Conservation (phyloP, 2,329 filamentous ascomycete species). For the Chaetomium sp. region DNA sequence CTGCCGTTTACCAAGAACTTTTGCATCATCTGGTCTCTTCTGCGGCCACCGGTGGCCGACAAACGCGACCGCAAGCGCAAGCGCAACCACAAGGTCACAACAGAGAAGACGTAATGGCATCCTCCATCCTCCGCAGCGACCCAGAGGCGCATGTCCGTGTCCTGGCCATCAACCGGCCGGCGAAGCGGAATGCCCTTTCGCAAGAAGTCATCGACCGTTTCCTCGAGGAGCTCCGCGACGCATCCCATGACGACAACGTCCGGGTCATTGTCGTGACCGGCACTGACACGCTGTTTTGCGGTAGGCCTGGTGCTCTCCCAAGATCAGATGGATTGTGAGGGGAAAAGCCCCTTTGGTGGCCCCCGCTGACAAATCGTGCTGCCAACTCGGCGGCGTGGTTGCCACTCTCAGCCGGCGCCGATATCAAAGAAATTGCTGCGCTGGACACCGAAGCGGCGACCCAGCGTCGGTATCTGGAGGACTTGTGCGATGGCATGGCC, state of each 20-base stretch:
- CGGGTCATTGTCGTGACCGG: conserved; percentile 11
- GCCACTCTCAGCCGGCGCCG: conserved; percentile 3
- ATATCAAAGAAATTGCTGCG: conserved; percentile 2
- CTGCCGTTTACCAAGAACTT: not conserved
- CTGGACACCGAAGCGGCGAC: not conserved
- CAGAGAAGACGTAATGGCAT: not conserved
- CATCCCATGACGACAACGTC: not conserved
- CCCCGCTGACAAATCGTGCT: not conserved
- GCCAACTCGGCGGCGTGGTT: not conserved
- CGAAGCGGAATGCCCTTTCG: conserved; percentile 10
- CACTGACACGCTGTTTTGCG: not conserved
- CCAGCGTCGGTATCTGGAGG: conserved; percentile 3
- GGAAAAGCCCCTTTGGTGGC: not conserved
- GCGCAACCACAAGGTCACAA: not conserved
- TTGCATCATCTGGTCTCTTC: not conserved
- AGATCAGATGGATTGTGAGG: not conserved
- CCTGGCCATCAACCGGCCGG: conserved; percentile 5
- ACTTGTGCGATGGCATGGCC: conserved; percentile 8
- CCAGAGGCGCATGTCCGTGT: not conserved
- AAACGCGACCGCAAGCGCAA: too few species aligned
- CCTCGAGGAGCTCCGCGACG: conserved; percentile 1
- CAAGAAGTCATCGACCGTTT: not conserved
- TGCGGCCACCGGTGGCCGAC: not conserved
- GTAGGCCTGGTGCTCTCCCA: not conserved
- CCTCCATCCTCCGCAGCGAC: not conserved